These are phyloP conservation scores for Claviceps cyperi DNA, from an alignment of 2,329 filamentous ascomycete species.

Conservation along the genomic window DNA sequence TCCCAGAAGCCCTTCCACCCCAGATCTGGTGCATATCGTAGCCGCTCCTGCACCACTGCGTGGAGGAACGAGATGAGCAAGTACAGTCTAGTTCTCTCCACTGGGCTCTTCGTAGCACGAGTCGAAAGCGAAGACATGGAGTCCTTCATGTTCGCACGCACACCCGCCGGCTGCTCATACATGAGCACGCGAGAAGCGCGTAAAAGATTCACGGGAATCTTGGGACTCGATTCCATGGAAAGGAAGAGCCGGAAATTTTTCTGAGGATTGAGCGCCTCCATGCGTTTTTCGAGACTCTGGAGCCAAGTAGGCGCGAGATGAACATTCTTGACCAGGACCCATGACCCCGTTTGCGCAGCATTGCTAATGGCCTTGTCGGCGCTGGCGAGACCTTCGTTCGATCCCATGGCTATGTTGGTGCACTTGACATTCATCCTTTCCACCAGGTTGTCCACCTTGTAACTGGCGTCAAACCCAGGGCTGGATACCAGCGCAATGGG, in stretches of 20 bases:
- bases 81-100: slow-evolving; percentile 82
- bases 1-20: slow-evolving; percentile 99
- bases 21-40: slow-evolving; percentile 83
- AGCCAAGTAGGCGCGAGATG: slow-evolving; percentile 93
- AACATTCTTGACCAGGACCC: slow-evolving; percentile 98
- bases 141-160: slow-evolving; percentile 97
- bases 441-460: slow-evolving; percentile 94
- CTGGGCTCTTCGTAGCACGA: slow-evolving; percentile 64
- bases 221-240: slow-evolving; percentile 93
- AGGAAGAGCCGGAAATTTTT: slow-evolving; percentile 87
- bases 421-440: slow-evolving; percentile 70
- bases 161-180: slow-evolving; percentile 95
- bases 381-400: slow-evolving; percentile 79
- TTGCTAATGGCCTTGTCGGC: slow-evolving; percentile 93
- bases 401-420: slow-evolving; percentile 98
- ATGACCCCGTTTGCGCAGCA: slow-evolving; percentile 79
- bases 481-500: slow-evolving; percentile 89
- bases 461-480: slow-evolving; percentile 93
- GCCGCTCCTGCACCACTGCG: slow-evolving; percentile 84
- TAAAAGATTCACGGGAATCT: slow-evolving; percentile 92
- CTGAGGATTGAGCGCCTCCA: slow-evolving; percentile 90
- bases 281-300: slow-evolving; percentile 90
- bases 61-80: slow-evolving; percentile 87
- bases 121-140: slow-evolving; percentile 73
- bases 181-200: slow-evolving; percentile 88